phyloP scores from a whole-genome alignment of 352 stramenopile genomes.

The Phytophthora idaei region DNA sequence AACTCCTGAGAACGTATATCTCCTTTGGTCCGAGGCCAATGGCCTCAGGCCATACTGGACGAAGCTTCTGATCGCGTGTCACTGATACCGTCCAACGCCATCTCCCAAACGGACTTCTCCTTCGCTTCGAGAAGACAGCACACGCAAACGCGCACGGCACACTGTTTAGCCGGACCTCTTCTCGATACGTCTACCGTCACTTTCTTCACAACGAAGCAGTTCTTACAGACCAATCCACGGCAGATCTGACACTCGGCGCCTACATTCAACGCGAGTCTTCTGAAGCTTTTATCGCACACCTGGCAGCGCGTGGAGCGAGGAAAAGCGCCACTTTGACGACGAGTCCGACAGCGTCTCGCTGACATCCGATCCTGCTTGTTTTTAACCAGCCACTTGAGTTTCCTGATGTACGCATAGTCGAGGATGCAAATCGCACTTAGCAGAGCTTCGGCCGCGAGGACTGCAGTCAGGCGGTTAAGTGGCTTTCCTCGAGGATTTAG shows the following conservation, averaged over 20 bases:
- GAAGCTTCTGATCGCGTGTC: slow-evolving; percentile 7
- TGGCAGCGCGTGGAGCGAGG: slow-evolving; percentile 33
- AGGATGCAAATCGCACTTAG: slow-evolving; percentile 40
- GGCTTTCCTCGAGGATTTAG: slow-evolving; percentile 50
- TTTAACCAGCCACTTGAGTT: slow-evolving; percentile 57
- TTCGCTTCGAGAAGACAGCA: slow-evolving; percentile 40
- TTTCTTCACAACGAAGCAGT: slow-evolving; percentile 56
- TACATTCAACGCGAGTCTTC: slow-evolving; percentile 12
- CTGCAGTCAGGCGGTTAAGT: slow-evolving; percentile 44
- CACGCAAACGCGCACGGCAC: slow-evolving; percentile 48
- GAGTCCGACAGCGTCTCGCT: slow-evolving; percentile 5
- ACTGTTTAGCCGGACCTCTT: slow-evolving; percentile 33
- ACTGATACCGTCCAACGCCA: neutral
- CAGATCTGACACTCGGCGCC: slow-evolving; percentile 47
- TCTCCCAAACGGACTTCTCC: slow-evolving; percentile 10
- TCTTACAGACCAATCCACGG: slow-evolving; percentile 39
- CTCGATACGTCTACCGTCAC: slow-evolving; percentile 52
- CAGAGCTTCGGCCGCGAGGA: slow-evolving; percentile 49
- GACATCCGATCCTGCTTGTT: slow-evolving; percentile 22
- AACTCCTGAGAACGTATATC: neutral
- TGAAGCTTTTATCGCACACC: slow-evolving; percentile 15
- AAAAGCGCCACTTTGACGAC: slow-evolving; percentile 1
- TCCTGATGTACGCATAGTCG: slow-evolving; percentile 65
- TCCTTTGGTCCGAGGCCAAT: neutral
- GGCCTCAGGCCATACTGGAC: neutral